Percentiles rank a stretch among this genome's conserved stretches.
These are phyloP conservation scores for Trichoderma gracile DNA, from an alignment of 2,329 filamentous ascomycete genomes.

Conservation along the genomic window DNA sequence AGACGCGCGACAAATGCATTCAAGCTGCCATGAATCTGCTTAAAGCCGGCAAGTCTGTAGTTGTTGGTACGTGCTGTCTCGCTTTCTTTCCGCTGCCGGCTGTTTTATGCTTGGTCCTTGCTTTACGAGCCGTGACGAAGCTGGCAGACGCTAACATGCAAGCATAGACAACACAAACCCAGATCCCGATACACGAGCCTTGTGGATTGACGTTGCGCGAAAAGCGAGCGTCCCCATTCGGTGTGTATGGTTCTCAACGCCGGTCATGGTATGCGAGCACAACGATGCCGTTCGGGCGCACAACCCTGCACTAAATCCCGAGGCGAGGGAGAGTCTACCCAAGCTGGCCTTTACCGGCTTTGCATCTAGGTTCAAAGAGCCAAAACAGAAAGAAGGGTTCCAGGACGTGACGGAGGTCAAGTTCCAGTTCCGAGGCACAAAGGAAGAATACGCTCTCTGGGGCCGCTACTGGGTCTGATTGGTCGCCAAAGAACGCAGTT, in stretches of 20 bases:
- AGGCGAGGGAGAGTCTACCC: constrained; percentile 72
- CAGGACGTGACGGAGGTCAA: constrained; percentile 73
- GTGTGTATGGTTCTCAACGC: constrained; percentile 80
- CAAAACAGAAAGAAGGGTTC: constrained; percentile 76
- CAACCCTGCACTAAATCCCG: constrained; percentile 74
- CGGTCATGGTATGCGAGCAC: constrained; percentile 71
- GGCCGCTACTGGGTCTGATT: constrained; percentile 70
- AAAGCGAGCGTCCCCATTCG: constrained; percentile 73
- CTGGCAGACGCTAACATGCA: not conserved
- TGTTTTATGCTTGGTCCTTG: not conserved
- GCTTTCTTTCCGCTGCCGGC: not conserved
- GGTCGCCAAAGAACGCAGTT: not conserved
- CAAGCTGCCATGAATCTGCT: constrained; percentile 70
- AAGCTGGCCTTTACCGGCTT: constrained; percentile 80
- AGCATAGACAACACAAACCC: constrained; percentile 90
- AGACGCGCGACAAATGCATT: constrained; percentile 69
- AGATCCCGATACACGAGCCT: constrained; percentile 70
- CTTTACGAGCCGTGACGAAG: not conserved
- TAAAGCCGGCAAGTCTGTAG: constrained; percentile 66
- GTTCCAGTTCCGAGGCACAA: constrained; percentile 72
- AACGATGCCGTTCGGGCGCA: constrained; percentile 83
- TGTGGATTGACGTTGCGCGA: constrained; percentile 75
- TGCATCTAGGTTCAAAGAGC: constrained; percentile 69
- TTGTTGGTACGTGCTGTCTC: constrained; percentile 63
- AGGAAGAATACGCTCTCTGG: constrained; percentile 72